Percentiles rank a stretch among this genome's conserved stretches.
Conservation (phyloP, 2,329 filamentous ascomycete genomes). For the Calonectria pseudoreteaudii region DNA sequence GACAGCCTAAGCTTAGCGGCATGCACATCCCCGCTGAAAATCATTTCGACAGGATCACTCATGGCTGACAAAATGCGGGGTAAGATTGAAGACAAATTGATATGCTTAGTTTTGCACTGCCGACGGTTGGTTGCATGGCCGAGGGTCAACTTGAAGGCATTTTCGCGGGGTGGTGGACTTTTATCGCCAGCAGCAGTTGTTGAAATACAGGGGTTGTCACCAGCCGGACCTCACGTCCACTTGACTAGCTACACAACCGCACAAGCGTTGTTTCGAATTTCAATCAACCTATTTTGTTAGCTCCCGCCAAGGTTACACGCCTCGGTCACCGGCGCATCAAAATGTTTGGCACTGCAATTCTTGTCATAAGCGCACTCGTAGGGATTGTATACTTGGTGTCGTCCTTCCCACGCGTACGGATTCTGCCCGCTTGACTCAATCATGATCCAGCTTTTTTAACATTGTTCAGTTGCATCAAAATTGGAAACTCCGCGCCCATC, state of each 20-base stretch:
- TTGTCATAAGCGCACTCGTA: background rate
- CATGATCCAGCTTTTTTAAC: background rate
- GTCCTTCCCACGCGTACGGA: conserved; percentile 32
- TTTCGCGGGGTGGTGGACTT: conserved; percentile 27
- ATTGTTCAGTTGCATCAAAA: conserved; percentile 48
- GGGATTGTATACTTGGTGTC: conserved; percentile 31
- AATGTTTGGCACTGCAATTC: background rate
- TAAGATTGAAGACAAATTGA: background rate
- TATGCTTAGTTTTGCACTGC: background rate
- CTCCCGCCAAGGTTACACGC: too few species aligned
- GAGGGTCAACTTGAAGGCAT: background rate
- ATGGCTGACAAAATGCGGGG: conserved; percentile 35
- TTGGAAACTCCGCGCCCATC: conserved; percentile 53
- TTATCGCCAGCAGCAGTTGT: conserved; percentile 29
- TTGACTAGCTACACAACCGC: background rate
- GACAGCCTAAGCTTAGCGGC: conserved; percentile 4
- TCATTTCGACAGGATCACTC: conserved; percentile 13
- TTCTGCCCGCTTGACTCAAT: background rate
- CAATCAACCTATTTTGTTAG: background rate
- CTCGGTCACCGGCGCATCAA: background rate
- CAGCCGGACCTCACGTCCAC: background rate
- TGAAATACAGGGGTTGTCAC: conserved; percentile 6
- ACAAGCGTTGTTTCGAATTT: background rate
- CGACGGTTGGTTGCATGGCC: background rate
- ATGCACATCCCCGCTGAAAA: conserved; percentile 4